Conservation (phyloP, 345 rosid species). For the Schrenkiella parvula region DNA sequence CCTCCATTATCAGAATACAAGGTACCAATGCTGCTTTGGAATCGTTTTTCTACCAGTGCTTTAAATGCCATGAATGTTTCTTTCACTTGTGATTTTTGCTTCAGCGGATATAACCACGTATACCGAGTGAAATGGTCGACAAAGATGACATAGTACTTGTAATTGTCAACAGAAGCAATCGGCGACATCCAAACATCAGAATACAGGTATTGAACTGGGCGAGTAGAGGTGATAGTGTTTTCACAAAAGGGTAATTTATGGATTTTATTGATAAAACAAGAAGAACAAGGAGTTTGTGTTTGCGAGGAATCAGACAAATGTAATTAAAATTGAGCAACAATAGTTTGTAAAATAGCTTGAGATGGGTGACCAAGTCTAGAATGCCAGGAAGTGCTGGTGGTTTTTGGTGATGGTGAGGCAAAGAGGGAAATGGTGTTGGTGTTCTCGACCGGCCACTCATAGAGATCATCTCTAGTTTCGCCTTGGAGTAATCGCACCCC, state of each 20-base stretch:
- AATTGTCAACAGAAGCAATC: neutral
- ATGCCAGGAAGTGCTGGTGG: neutral
- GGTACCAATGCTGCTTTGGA: neutral
- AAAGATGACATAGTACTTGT: neutral
- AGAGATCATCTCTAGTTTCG: neutral
- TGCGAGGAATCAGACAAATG: neutral
- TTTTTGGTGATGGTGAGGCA: neutral
- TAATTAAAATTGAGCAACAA: neutral
- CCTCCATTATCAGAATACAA: neutral
- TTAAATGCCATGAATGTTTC: neutral
- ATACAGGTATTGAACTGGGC: neutral
- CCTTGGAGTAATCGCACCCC: too few species aligned
- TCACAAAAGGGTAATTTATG: neutral
- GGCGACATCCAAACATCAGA: neutral
- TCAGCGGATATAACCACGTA: too few species aligned
- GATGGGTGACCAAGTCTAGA: neutral
- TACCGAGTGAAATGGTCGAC: neutral
- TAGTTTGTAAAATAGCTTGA: neutral
- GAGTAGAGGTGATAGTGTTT: neutral
- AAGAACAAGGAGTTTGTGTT: neutral
- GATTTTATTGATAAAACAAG: neutral
- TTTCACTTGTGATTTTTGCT: neutral
- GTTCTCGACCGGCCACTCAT: neutral
- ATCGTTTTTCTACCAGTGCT: neutral
- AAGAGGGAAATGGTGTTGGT: neutral